phyloP scores from a whole-genome alignment of 2,329 filamentous ascomycete genomes.

The Grosmannia serpens region DNA sequence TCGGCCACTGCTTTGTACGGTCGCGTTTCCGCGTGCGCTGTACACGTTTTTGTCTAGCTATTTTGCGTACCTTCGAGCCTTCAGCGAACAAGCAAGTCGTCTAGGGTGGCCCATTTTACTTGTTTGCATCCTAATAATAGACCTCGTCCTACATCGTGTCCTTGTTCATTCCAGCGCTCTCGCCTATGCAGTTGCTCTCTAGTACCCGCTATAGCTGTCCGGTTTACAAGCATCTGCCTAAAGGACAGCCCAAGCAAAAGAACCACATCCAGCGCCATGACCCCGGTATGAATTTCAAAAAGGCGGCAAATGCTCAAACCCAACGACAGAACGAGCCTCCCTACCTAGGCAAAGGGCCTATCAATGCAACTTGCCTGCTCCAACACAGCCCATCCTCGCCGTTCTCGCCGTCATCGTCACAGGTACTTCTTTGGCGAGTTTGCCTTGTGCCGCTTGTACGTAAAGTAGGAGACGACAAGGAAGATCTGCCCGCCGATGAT shows the following conservation, averaged over 20 bases:
- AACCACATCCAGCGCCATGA: background rate
- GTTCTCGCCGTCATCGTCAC: conserved; percentile 22
- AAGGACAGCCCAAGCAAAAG: background rate
- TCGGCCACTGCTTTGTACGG: too few species aligned
- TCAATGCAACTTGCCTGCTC: too few species aligned
- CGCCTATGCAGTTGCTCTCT: background rate
- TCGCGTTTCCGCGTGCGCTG: background rate
- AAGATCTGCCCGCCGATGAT: conserved; percentile 65
- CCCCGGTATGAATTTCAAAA: background rate
- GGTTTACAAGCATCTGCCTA: too few species aligned
- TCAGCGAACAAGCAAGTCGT: background rate
- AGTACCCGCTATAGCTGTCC: background rate
- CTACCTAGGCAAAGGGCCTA: background rate
- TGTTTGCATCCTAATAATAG: conserved; percentile 3
- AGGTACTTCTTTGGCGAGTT: conserved; percentile 86
- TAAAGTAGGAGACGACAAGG: conserved; percentile 55
- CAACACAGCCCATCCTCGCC: background rate
- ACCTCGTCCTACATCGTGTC: background rate
- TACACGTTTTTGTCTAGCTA: background rate
- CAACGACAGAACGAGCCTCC: background rate
- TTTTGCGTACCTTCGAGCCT: background rate
- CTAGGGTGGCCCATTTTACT: background rate
- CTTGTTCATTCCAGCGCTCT: background rate
- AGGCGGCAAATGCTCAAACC: background rate
- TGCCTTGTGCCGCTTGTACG: conserved; percentile 69